These are phyloP conservation scores for Avena eriantha DNA, from an alignment of 176 grass and related monocot species.

Conservation along the genomic window DNA sequence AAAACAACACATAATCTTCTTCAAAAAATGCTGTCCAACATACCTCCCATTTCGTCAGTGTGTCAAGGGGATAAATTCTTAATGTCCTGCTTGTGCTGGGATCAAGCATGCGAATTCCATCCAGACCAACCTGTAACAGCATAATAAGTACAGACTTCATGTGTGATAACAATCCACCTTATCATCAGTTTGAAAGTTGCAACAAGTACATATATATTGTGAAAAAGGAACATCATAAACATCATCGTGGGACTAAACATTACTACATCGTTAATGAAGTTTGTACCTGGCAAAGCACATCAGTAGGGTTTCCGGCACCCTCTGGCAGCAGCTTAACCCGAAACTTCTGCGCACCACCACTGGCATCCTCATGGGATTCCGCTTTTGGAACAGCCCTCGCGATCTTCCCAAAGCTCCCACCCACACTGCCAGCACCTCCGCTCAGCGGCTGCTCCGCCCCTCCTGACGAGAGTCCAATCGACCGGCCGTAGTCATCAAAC, in stretches of 20 bases:
- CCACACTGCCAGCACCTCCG: background rate
- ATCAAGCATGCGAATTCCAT: slow-evolving; percentile 99
- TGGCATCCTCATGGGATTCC: slow-evolving; percentile 71
- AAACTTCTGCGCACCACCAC: slow-evolving; percentile 87
- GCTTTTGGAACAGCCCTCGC: slow-evolving; percentile 85
- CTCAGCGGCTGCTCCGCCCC: slow-evolving; percentile 36
- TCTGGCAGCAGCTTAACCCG: slow-evolving; percentile 90
- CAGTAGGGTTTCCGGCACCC: slow-evolving; percentile 71
- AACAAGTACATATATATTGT: background rate
- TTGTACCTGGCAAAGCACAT: slow-evolving; percentile 93
- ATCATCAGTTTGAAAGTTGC: background rate
- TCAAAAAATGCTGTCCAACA: slow-evolving; percentile 23
- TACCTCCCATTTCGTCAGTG: slow-evolving; percentile 88
- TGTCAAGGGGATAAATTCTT: slow-evolving; percentile 90
- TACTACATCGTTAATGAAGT: too few relatives aligned
- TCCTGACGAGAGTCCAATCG: slow-evolving; percentile 63
- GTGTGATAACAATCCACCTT: background rate
- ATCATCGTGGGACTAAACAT: too few relatives aligned
- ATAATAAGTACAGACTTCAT: background rate
- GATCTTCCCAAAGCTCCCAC: slow-evolving; percentile 65
- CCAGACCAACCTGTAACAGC: slow-evolving; percentile 82
- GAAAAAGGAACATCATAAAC: background rate
- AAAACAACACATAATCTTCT: slow-evolving; percentile 5
- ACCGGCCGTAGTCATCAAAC: slow-evolving; percentile 97
- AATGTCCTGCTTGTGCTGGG: slow-evolving; percentile 78